Evolutionary conservation across 2,329 filamentous ascomycete species (phyloP).

Genomic region (Zalaria obscura): DNA sequence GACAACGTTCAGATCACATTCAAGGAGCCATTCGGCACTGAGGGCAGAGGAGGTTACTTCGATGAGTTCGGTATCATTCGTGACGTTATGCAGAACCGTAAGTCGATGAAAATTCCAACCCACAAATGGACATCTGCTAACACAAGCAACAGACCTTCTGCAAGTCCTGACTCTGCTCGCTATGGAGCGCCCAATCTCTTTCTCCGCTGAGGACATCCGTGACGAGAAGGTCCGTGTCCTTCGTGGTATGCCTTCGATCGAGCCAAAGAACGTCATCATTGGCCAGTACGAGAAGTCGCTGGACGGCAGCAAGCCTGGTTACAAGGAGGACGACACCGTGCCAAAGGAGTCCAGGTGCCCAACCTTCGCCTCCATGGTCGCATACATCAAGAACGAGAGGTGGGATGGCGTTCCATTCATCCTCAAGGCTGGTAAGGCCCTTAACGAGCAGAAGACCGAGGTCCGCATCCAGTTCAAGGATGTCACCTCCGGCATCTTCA

Average conservation of each 20-base stretch:
- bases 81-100: constrained; percentile 98
- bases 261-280: constrained; percentile 99
- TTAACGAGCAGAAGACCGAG: constrained; percentile 99
- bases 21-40: constrained; percentile 98
- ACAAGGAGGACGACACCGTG: constrained; percentile 98
- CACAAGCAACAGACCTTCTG: constrained; percentile 50
- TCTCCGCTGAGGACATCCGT: constrained; percentile 94
- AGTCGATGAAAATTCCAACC: constrained; percentile 12
- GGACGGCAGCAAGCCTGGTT: constrained; percentile 89
- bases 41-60: constrained; percentile 95
- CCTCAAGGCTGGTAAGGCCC: constrained; percentile 94
- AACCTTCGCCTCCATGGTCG: constrained; percentile 93
- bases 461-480: constrained; percentile 99
- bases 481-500: constrained; percentile 97
- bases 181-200: constrained; percentile 97
- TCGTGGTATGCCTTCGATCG: constrained; percentile 81
- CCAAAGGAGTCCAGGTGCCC: constrained; percentile 95
- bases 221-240: constrained; percentile 98
- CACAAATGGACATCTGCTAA: constrained; percentile 8
- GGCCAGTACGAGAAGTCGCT: constrained; percentile 95
- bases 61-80: constrained; percentile 99
- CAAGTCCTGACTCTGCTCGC: constrained; percentile 91
- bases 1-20: constrained; percentile 99
- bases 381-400: constrained; percentile 98
- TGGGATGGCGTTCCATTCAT: constrained; percentile 99